These are phyloP conservation scores for Clitoria ternatea DNA, from an alignment of 306 rosid genomes.

Conservation along the genomic window DNA sequence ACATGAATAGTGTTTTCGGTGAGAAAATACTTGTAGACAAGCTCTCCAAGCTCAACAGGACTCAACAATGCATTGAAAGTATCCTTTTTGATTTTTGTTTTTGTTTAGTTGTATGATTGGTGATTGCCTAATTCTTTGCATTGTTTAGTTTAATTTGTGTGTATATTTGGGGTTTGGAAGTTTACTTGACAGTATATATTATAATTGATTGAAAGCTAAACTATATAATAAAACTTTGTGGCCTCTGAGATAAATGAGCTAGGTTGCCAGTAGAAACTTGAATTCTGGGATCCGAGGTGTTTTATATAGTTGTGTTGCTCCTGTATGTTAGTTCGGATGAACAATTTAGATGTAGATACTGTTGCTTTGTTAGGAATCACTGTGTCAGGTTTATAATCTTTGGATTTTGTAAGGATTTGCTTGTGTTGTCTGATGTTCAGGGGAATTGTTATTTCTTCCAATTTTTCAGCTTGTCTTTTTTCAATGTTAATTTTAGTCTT, in stretches of 20 bases:
- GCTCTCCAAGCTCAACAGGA: constrained; percentile 84
- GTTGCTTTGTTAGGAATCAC: background rate
- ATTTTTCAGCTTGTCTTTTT: background rate
- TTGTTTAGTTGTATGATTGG: background rate
- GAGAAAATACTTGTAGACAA: constrained; percentile 82
- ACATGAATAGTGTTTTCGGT: constrained; percentile 71
- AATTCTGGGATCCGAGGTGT: background rate
- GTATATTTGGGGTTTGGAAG: background rate
- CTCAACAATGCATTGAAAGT: constrained; percentile 89
- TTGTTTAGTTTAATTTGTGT: constrained; percentile 13
- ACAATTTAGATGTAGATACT: background rate
- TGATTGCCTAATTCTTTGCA: constrained; percentile 2
- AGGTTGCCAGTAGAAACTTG: background rate
- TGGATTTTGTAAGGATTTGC: background rate
- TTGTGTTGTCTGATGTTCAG: background rate
- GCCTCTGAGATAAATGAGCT: too few relatives aligned
- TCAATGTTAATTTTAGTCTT: background rate
- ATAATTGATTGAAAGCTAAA: background rate
- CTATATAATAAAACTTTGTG: too few relatives aligned
- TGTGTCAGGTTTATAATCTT: background rate
- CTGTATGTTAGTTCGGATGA: background rate
- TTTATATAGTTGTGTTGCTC: background rate
- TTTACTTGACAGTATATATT: background rate
- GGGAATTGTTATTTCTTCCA: background rate
- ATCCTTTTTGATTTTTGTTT: constrained; percentile 38